A percentile compares a stretch with the other conserved stretches of the same genome.
phyloP scores from a whole-genome alignment of 2,329 filamentous ascomycete genomes.

The Monilinia aucupariae region DNA sequence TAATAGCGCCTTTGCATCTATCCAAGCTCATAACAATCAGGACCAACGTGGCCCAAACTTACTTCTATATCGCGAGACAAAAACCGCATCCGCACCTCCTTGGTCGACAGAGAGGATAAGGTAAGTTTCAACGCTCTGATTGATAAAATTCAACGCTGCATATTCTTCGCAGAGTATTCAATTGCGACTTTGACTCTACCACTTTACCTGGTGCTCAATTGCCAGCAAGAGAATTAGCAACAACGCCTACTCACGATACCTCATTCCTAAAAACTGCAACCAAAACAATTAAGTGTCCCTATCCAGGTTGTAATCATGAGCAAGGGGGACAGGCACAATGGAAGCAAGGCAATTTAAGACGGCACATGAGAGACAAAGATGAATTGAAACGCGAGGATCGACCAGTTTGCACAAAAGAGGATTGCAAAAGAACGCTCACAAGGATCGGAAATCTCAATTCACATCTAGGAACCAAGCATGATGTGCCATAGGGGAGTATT shows the following conservation, averaged over 20 bases:
- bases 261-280: background rate
- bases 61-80: background rate
- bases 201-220: background rate
- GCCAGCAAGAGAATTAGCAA: background rate
- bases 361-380: conserved; percentile 29
- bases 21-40: no score
- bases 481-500: no score
- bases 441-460: conserved; percentile 29
- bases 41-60: accelerated
- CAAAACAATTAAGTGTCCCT: background rate
- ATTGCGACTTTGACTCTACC: background rate
- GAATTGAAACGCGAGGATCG: conserved; percentile 13
- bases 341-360: conserved; percentile 29
- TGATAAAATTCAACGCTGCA: background rate
- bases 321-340: conserved; percentile 28
- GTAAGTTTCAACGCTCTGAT: background rate
- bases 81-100: background rate
- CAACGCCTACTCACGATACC: background rate
- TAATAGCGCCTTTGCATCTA: no score
- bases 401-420: conserved; percentile 21
- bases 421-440: conserved; percentile 26
- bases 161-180: background rate
- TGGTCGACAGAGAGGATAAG: background rate
- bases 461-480: conserved; percentile 12
- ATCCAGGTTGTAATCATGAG: conserved; percentile 21